Base-by-base conservation (phyloP, 2,329 filamentous ascomycete species). In the Trichoderma lentiforme region DNA sequence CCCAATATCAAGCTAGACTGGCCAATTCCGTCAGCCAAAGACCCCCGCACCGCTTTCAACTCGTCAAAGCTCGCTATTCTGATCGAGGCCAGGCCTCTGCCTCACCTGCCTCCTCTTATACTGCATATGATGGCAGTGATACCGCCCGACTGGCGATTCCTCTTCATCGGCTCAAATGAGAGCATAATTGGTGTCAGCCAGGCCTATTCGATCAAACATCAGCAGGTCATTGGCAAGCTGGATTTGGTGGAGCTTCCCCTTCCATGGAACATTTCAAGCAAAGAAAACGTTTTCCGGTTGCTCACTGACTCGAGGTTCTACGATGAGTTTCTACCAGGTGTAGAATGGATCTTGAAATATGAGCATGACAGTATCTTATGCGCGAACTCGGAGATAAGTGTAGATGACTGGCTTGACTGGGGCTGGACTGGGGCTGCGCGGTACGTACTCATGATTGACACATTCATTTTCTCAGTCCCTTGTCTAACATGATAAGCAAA, bases 281-380 rank as follows among this genome's bases (percentile, higher is more conserved):
- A 85, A 76, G 87, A 88, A 75, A 80, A 83, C 72, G 81, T 87
- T 24, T 84, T 80, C 73, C 81, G 85, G 32, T 76, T 86, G 6
- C 78, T 89, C 69, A 88, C 87, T 3, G 84, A 86, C 73, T 67
- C 82, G 2, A 82, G 85, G 51, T 87, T 89, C 76, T 89, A 89
- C 75, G 81, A 86, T 73, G 83, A 85, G 73, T 83, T 86, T 63
- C 75, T 88, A 21, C 82, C 85, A 0, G 81, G 80, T 0, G 85
- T 84, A 39, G 86, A 88, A 77, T 88, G 85, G 85, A 77, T 89
- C 30, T 79, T 89, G 68, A 85, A 85, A 75, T 89, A 84, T 74
- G 86, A 88, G 74, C 81, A 83, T n/a, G 87, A 89, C 76, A 87
- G 84, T 75, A 87, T 89, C 60, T 78, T 88, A 60, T 89, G 87